Percentiles rank a stretch among this genome's conserved stretches.
Conservation (phyloP, 2,329 filamentous ascomycete species). For the Arachnopeziza araneosa region DNA sequence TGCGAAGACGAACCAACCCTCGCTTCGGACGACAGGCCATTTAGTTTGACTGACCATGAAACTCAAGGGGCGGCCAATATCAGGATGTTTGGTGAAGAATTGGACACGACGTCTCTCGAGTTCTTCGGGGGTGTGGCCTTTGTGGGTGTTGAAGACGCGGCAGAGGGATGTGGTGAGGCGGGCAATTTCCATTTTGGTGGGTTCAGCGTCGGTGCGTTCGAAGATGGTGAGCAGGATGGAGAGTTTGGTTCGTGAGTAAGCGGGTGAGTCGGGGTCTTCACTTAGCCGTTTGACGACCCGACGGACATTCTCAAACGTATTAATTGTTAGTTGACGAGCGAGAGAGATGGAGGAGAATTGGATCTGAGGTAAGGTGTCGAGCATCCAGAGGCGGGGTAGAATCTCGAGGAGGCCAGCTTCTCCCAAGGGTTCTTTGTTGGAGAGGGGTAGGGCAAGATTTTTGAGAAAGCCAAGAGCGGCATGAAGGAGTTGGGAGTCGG, state of each 20-base stretch:
- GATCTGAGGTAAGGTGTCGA: conserved; percentile 50
- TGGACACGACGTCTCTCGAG: conserved; percentile 31
- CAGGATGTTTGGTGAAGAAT: conserved; percentile 29
- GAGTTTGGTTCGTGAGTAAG: conserved; percentile 32
- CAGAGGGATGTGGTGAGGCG: conserved; percentile 49
- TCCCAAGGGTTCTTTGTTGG: conserved; percentile 49
- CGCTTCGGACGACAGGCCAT: conserved; percentile 54
- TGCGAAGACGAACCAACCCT: conserved; percentile 58
- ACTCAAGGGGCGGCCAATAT: conserved; percentile 35
- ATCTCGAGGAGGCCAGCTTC: conserved; percentile 41
- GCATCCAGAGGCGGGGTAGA: conserved; percentile 49
- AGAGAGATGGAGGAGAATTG: conserved; percentile 57
- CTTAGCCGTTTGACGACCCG: conserved; percentile 41
- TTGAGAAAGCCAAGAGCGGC: conserved; percentile 55
- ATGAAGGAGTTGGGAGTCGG: conserved; percentile 49
- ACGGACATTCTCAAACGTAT: conserved; percentile 46
- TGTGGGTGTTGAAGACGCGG: conserved; percentile 45
- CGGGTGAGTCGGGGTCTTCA: conserved; percentile 32
- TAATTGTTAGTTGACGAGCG: conserved; percentile 49
- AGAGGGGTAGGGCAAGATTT: conserved; percentile 54
- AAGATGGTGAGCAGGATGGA: conserved; percentile 38
- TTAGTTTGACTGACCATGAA: conserved; percentile 52
- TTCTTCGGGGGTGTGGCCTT: conserved; percentile 25
- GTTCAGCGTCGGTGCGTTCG: conserved; percentile 42
- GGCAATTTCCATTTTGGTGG: conserved; percentile 55